These are phyloP conservation scores for Cladosporium sp. DNA, from an alignment of 2,329 filamentous ascomycete species.

Conservation along the genomic window DNA sequence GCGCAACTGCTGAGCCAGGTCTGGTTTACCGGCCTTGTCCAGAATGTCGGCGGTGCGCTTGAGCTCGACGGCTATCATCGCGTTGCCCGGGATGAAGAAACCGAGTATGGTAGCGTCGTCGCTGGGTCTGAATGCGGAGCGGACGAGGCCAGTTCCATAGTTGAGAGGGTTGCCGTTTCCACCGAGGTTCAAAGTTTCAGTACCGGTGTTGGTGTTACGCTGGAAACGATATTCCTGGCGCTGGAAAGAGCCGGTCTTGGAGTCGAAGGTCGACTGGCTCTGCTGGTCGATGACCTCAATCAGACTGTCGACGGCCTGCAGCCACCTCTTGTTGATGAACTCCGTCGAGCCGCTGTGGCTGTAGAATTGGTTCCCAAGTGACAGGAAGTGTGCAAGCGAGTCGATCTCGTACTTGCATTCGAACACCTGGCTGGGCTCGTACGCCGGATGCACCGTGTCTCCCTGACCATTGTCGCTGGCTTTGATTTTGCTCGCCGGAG, in stretches of 20 bases:
- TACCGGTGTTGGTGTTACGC: conserved; percentile 70
- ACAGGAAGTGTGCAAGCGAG: conserved; percentile 85
- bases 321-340: conserved; percentile 75
- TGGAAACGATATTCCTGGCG: conserved; percentile 84
- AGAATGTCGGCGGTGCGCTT: conserved; percentile 67
- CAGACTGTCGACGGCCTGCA: conserved; percentile 66
- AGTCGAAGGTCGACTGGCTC: conserved; percentile 72
- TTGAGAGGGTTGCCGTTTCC: conserved; percentile 91
- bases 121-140: conserved; percentile 88
- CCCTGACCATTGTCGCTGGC: conserved; percentile 72
- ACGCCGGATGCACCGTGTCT: conserved; percentile 77
- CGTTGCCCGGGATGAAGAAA: conserved; percentile 92
- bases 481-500: conserved; percentile 69
- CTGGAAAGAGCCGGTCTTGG: conserved; percentile 55
- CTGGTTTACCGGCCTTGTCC: conserved; percentile 50
- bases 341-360: conserved; percentile 69
- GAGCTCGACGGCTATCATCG: conserved; percentile 90
- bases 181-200: conserved; percentile 76
- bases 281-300: conserved; percentile 71
- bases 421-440: conserved; percentile 79
- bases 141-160: conserved; percentile 72
- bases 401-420: conserved; percentile 99
- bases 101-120: conserved; percentile 93
- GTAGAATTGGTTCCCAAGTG: conserved; percentile 79
- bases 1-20: conserved; percentile 44